These are phyloP conservation scores for Penicillium cataractarum DNA, from an alignment of 495 filamentous ascomycete genomes.

Conservation along the genomic window DNA sequence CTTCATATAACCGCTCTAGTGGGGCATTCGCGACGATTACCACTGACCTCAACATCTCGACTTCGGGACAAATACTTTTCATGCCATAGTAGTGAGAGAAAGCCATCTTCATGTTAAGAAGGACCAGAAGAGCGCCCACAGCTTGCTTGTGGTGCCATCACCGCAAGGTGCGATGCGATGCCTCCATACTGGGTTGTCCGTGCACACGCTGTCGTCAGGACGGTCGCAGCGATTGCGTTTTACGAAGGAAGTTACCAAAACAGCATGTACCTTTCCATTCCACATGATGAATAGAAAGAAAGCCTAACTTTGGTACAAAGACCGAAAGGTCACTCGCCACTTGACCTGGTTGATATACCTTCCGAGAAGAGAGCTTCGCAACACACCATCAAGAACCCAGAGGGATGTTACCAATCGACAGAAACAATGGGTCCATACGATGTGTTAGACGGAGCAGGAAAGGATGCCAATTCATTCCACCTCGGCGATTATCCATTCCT, in stretches of 20 bases:
- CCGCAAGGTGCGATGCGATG: constrained; percentile 57
- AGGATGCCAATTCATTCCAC: background rate
- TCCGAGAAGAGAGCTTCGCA: background rate
- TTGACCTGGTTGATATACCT: background rate
- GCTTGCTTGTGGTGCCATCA: constrained; percentile 54
- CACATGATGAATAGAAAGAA: background rate
- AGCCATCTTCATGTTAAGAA: constrained; percentile 27
- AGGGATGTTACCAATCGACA: background rate
- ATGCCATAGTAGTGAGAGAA: background rate
- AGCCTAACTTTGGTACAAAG: background rate
- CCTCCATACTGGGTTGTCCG: constrained; percentile 49
- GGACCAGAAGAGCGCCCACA: constrained; percentile 44
- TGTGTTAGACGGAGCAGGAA: background rate
- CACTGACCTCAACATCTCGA: background rate
- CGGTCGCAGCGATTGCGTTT: constrained; percentile 44
- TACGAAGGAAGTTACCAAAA: constrained; percentile 31
- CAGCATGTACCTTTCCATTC: constrained; percentile 15
- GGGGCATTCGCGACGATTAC: background rate
- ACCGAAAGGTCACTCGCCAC: background rate
- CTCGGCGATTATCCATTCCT: constrained; percentile 42
- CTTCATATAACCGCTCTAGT: background rate
- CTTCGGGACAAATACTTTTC: background rate
- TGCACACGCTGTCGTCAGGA: constrained; percentile 55
- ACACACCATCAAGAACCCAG: background rate
- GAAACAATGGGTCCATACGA: background rate